Evolutionary conservation across 1,284 basidiomycete genomes (phyloP).

Genomic region (Pyrrhoderma lamaoense): DNA sequence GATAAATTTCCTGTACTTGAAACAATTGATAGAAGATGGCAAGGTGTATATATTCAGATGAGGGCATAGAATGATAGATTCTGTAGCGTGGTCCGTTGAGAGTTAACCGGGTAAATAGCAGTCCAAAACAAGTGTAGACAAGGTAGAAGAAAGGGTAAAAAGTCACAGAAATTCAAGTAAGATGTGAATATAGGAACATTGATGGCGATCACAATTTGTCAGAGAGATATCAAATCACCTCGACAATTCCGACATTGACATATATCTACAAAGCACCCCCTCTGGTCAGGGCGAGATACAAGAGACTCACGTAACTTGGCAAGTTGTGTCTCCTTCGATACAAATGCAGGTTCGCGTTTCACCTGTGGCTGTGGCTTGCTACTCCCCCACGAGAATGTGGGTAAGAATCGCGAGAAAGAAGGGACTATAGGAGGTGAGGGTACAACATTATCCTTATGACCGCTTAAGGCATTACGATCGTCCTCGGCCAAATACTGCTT

Average conservation of each 20-base stretch:
- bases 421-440: slow-evolving; percentile 47
- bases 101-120: too few species aligned
- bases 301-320: slow-evolving; percentile 49
- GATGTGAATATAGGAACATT: too few species aligned
- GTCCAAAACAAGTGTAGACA: too few species aligned
- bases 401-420: slow-evolving; percentile 34
- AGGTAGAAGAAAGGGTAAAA: too few species aligned
- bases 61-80: too few species aligned
- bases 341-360: slow-evolving; percentile 32
- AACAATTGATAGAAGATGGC: too few species aligned
- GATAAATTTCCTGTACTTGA: too few species aligned
- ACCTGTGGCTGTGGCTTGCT: not conserved
- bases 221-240: slow-evolving; percentile 17
- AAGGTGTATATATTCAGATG: too few species aligned
- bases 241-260: slow-evolving; percentile 10
- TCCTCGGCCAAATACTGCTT: not conserved
- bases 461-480: not conserved
- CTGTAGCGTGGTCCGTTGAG: too few species aligned
- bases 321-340: slow-evolving; percentile 57
- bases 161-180: too few species aligned
- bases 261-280: not conserved
- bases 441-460: slow-evolving; percentile 30
- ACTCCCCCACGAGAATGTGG: not conserved
- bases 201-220: not conserved
- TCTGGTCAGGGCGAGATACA: slow-evolving; percentile 16